Base-by-base conservation (phyloP, 306 rosid species). In the Trichosanthes cucumerina region DNA sequence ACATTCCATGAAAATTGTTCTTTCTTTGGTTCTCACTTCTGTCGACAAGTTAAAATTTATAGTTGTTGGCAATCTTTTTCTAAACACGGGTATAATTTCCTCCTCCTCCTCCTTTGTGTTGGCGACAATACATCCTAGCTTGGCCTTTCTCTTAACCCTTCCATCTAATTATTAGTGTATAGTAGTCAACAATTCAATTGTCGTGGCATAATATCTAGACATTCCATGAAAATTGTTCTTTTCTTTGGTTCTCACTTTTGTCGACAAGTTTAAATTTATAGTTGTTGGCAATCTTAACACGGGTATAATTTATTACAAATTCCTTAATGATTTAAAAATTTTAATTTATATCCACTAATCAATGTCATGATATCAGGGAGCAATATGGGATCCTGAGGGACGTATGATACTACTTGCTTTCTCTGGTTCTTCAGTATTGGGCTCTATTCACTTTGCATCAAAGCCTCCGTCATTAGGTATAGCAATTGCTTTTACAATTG, bases 321-420 rank as follows among this genome's bases (percentile, higher is more conserved):
- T 79, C 64, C 68, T 65, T 77, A 54, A 36, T 50, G 63, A 41
- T 80, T 74, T 53, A 19, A 62, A 24, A 46, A 2, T 71, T 69
- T 41, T 21, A 26, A 0, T 24, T 43, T 69, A 9, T 18, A 69
- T 23, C 75, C n/a, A 11, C 53, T 69, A 38, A 66, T 19, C 18
- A 66, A 39, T 66, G 50, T 47, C 58, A 46, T 82, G 26, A 79
- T 81, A 72, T 85, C 81, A 95, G 98, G 91, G 95, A 83, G 98
- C 95, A 77, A 87, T 89, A 50, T 95, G 98, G 98, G 98, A 92
- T 86, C 96, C 97, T 79, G 98, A 92, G 85, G 97, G 97, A 69
- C 91, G 83, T 16, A 90, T 94, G 97, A 86, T 91, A 85, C 88
- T 94, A 79, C 94, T 94, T 80, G 92, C 96, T 34, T 92, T 94